Base-by-base conservation (phyloP, 75 land plant species). In the Sequoiadendron giganteum region DNA sequence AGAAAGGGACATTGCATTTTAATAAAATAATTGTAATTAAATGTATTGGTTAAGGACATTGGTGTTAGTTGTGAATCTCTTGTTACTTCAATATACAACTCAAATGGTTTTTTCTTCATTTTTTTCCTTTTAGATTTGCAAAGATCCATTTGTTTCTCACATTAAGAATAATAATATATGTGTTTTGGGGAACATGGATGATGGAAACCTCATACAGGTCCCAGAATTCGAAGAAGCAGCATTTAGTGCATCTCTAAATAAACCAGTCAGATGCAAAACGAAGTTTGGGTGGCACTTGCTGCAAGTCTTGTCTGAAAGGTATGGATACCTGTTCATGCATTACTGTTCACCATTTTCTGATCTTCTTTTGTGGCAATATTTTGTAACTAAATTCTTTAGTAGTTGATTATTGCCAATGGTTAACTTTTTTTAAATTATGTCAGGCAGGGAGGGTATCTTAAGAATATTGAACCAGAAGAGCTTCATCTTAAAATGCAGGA, bases 161-260 rank as follows among this genome's bases (percentile, higher is more conserved):
- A 32, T 85, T 85, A 85, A 9, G 11, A 55, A 85, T 85, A 25
- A 82, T 54, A 75, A 75, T 11, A 82, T 82, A 47, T 13, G 34
- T 82, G 52, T 82, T 28, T 10, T 45, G 30, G 84, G 49, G 28
- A 47, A 11, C 30, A 47, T 82, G 32, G 3, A n/a, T 45, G 54
- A 45, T 82, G 52, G 28, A 61, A 54, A 28, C 49, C 43, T 83
- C 70, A 42, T 18, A 58, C 86, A 98, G 99, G 97, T 94, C 32
- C 95, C 97, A 65, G 99, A 97, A 89, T 98, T 98, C 91, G 99
- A 97, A 89, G 96, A 97, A 89, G 97, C 95, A 88, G 99, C 99
- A 82, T 98, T 98, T 89, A 88, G 54, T 91, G 97, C 99, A 56
- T 93, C 97, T 80, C 87, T 98, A 79, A 95, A 98, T 56, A 95